phyloP scores from a whole-genome alignment of 441 rosid species.

The Rhodomyrtus psidioides region DNA sequence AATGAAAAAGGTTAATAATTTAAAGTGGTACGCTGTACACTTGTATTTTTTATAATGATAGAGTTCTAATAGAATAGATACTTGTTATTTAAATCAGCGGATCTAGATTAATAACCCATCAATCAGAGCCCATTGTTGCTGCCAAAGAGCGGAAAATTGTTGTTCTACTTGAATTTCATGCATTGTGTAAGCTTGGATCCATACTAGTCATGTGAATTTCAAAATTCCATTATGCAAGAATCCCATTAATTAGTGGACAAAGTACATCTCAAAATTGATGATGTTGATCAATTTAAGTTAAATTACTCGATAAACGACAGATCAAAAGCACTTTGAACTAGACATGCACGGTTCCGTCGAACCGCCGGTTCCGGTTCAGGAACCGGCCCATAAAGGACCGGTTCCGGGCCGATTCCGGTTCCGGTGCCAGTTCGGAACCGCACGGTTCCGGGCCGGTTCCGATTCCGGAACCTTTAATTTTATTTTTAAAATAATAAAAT shows the following conservation, averaged over 20 bases:
- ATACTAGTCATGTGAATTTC: background rate
- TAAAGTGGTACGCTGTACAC: background rate
- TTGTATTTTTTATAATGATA: background rate
- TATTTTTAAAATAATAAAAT: no score
- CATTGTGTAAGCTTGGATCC: background rate
- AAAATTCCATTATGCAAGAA: background rate
- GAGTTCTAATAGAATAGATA: background rate
- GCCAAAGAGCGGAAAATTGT: background rate
- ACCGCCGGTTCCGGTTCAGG: no score
- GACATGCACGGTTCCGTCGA: no score
- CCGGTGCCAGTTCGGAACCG: no score
- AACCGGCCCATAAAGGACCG: no score
- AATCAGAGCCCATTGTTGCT: background rate
- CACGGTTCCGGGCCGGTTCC: no score
- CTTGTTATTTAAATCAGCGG: background rate
- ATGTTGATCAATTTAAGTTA: background rate
- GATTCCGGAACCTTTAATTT: no score
- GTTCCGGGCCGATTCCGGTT: no score
- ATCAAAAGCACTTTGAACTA: background rate
- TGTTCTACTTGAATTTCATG: background rate
- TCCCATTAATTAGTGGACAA: background rate
- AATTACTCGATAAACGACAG: background rate
- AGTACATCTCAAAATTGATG: background rate
- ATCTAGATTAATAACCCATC: background rate
- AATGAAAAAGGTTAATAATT: background rate